These are phyloP conservation scores for Simplicillium aogashimaense DNA, from an alignment of 2,329 filamentous ascomycete species.

Conservation along the genomic window DNA sequence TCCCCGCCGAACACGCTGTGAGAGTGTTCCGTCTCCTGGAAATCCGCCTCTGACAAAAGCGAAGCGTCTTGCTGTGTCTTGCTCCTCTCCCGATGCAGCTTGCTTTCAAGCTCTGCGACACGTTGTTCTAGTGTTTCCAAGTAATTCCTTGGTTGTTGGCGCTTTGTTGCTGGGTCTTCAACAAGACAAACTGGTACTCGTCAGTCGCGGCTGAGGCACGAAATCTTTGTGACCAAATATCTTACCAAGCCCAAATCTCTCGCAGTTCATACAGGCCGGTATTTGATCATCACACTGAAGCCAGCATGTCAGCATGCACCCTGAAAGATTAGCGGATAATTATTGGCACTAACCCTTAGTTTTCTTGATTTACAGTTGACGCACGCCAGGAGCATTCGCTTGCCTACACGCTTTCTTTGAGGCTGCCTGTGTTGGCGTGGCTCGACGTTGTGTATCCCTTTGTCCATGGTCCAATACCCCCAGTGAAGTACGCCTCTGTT, in stretches of 20 bases:
- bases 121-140: not conserved
- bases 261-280: not conserved
- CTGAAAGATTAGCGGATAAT: too few relatives aligned
- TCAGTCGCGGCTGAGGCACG: not conserved
- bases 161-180: constrained; percentile 1
- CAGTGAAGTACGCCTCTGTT: too few relatives aligned
- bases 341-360: not conserved
- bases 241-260: constrained; percentile 1
- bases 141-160: constrained; percentile 1
- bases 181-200: not conserved
- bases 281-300: constrained; percentile 1
- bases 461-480: too few relatives aligned
- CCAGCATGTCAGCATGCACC: too few relatives aligned
- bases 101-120: not conserved
- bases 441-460: too few relatives aligned
- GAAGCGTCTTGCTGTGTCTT: too few relatives aligned
- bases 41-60: too few relatives aligned
- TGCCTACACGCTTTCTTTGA: not conserved
- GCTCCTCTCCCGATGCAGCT: not conserved
- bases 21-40: too few relatives aligned
- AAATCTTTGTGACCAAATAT: not conserved
- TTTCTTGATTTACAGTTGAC: constrained; percentile 1
- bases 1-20: too few relatives aligned
- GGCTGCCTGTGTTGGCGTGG: not conserved
- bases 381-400: constrained; percentile 1